Conservation (phyloP, 257 asterid genomes). For the Penstemon barbatus region DNA sequence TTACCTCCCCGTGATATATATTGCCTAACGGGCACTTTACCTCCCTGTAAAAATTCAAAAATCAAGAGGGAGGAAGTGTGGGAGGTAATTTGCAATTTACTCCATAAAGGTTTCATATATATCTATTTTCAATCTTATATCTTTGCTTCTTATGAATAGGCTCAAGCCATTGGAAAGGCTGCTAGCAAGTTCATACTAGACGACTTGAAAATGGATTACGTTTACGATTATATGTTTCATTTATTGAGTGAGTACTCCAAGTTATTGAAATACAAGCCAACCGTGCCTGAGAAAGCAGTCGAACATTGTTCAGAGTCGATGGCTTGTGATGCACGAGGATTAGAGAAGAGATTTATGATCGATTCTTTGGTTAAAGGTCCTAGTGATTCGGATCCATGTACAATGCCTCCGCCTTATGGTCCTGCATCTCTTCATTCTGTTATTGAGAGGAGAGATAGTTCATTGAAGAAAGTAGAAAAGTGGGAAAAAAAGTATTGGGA, state of each 20-base stretch:
- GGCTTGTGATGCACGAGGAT: constrained; percentile 50
- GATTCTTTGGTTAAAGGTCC: constrained; percentile 41
- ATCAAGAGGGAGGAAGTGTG: too few species aligned
- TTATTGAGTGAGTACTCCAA: constrained; percentile 46
- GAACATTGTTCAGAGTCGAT: constrained; percentile 50
- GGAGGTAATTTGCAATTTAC: too few species aligned
- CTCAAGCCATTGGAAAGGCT: constrained; percentile 42
- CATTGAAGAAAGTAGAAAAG: constrained; percentile 31
- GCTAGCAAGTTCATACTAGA: constrained; percentile 49
- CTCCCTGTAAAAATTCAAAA: too few species aligned
- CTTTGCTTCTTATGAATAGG: constrained; percentile 27
- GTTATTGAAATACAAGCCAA: constrained; percentile 46
- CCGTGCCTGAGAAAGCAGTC: constrained; percentile 39
- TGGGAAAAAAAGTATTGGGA: constrained; percentile 37
- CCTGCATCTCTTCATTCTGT: constrained; percentile 25
- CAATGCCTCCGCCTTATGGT: constrained; percentile 34
- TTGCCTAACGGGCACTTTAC: too few species aligned
- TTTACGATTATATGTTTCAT: constrained; percentile 63
- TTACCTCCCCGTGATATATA: too few species aligned
- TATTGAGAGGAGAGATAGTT: constrained; percentile 24
- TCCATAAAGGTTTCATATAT: too few species aligned
- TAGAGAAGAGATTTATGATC: constrained; percentile 33
- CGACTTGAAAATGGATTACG: constrained; percentile 50
- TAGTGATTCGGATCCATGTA: constrained; percentile 34
- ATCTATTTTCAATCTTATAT: neutral